Conservation (phyloP, 352 stramenopile genomes). For the Saprolegnia diclina region DNA sequence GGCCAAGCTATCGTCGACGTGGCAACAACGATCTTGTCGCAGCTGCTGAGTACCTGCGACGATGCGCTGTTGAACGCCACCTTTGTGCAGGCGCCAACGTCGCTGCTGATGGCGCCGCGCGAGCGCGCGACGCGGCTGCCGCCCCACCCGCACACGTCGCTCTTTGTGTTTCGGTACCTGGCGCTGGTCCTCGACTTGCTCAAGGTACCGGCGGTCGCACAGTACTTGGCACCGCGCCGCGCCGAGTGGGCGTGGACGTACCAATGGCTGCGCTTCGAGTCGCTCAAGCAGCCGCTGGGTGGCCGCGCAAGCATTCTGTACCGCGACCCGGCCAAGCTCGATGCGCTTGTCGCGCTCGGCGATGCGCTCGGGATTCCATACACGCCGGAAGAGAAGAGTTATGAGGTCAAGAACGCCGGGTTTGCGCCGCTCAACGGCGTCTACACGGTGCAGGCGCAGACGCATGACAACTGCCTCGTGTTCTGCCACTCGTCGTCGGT, state of each 20-base stretch:
- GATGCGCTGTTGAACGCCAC: slow-evolving; percentile 62
- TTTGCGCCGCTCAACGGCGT: slow-evolving; percentile 90
- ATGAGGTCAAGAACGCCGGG: slow-evolving; percentile 86
- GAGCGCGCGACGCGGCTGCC: slow-evolving; percentile 26
- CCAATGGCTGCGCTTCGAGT: slow-evolving; percentile 83
- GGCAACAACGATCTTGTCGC: slow-evolving; percentile 55
- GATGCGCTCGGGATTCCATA: slow-evolving; percentile 58
- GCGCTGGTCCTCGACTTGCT: slow-evolving; percentile 62
- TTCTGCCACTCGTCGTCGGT: slow-evolving; percentile 43
- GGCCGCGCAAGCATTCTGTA: slow-evolving; percentile 54
- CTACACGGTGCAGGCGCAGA: slow-evolving; percentile 82
- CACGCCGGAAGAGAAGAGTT: slow-evolving; percentile 72
- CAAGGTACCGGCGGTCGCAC: slow-evolving; percentile 49
- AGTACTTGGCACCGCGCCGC: slow-evolving; percentile 51
- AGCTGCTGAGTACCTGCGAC: slow-evolving; percentile 53
- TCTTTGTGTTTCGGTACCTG: slow-evolving; percentile 80
- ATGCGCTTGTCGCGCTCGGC: slow-evolving; percentile 59
- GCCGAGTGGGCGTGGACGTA: slow-evolving; percentile 79
- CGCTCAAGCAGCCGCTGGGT: slow-evolving; percentile 67
- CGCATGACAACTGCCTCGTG: slow-evolving; percentile 71
- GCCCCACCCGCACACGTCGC: slow-evolving; percentile 38
- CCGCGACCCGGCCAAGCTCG: slow-evolving; percentile 67
- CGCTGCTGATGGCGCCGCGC: slow-evolving; percentile 61
- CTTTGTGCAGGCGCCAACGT: slow-evolving; percentile 56
- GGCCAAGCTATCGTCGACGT: slow-evolving; percentile 75